phyloP scores from a whole-genome alignment of 371 early-diverging fungal genomes.

The Mucor lusitanicus region DNA sequence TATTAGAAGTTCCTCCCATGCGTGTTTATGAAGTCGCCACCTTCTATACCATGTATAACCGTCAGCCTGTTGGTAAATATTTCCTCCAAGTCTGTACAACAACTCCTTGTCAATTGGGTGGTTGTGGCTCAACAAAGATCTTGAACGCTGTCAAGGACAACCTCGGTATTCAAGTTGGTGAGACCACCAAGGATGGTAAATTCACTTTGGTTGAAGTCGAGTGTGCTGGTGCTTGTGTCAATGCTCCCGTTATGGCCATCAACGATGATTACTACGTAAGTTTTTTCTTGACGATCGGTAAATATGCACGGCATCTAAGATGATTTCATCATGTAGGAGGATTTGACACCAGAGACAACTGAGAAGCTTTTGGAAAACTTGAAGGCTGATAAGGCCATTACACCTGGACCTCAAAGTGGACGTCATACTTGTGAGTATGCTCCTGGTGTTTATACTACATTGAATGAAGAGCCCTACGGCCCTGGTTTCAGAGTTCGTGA shows the following conservation, averaged over 20 bases:
- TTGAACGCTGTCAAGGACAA: constrained; percentile 84
- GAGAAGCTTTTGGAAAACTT: constrained; percentile 85
- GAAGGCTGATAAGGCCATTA: constrained; percentile 75
- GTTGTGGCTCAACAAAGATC: constrained; percentile 90
- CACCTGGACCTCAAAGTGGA: constrained; percentile 84
- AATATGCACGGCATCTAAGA: background rate
- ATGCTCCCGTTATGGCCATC: constrained; percentile 96
- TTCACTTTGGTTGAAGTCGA: constrained; percentile 98
- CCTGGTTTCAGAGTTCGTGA: constrained; percentile 90
- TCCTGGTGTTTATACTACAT: constrained; percentile 76
- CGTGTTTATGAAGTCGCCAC: constrained; percentile 99
- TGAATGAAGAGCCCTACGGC: constrained; percentile 87
- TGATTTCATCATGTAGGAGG: constrained; percentile 66
- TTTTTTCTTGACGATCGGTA: constrained; percentile 5
- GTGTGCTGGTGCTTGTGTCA: constrained; percentile 99
- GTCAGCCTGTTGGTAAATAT: constrained; percentile 98
- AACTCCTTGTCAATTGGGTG: constrained; percentile 91
- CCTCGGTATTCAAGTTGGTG: constrained; percentile 90
- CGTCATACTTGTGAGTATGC: constrained; percentile 88
- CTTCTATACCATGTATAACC: constrained; percentile 99
- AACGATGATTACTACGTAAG: constrained; percentile 96
- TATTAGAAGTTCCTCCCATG: constrained; percentile 96
- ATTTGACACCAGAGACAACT: constrained; percentile 92
- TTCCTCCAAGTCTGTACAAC: constrained; percentile 98
- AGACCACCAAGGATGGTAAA: constrained; percentile 91